phyloP scores from a whole-genome alignment of 768 basidiomycete genomes.

The Amanita fuliginea region DNA sequence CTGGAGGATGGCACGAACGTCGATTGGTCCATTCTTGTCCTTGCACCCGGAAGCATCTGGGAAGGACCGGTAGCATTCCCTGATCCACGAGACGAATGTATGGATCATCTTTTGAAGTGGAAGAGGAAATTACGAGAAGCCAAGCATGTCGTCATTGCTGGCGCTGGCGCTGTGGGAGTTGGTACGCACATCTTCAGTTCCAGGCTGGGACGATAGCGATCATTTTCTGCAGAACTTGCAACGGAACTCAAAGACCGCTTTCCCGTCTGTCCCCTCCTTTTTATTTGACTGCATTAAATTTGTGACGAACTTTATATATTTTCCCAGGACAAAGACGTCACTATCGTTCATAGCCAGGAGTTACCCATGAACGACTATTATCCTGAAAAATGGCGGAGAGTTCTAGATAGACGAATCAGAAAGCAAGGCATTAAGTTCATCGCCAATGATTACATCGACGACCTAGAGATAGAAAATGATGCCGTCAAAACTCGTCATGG shows the following conservation, averaged over 20 bases:
- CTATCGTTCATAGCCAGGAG: constrained; percentile 45
- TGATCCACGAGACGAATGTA: constrained; percentile 15
- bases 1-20: constrained; percentile 39
- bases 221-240: constrained; percentile 20
- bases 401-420: constrained; percentile 27
- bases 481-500: constrained; percentile 40
- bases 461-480: constrained; percentile 24
- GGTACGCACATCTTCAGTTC: constrained; percentile 17
- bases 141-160: constrained; percentile 38
- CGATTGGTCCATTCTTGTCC: constrained; percentile 42
- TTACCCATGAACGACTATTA: constrained; percentile 49
- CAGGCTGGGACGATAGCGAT: not conserved
- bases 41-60: constrained; percentile 51
- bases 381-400: constrained; percentile 39
- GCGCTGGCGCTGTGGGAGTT: constrained; percentile 46
- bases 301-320: not conserved
- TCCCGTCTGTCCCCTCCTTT: constrained; percentile 21
- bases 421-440: constrained; percentile 38
- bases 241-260: constrained; percentile 31
- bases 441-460: constrained; percentile 42
- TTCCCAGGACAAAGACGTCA: constrained; percentile 34
- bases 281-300: not conserved
- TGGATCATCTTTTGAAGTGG: constrained; percentile 17
- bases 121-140: constrained; percentile 24
- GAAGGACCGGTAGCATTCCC: constrained; percentile 38